Conservation (phyloP, 108 stramenopile genomes). For the Cyclotella cryptica region DNA sequence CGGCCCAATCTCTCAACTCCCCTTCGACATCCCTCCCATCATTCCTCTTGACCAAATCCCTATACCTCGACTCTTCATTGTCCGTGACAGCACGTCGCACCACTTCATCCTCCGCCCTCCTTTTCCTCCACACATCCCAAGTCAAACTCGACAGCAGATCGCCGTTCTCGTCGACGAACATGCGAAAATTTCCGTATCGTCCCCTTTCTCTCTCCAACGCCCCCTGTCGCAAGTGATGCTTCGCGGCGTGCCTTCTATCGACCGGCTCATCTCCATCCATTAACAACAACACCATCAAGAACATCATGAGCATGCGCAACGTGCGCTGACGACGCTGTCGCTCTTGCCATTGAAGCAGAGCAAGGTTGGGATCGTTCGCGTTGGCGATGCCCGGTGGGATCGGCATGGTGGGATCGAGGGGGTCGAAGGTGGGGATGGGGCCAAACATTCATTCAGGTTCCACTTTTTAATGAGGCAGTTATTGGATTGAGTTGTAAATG, state of each 20-base stretch:
- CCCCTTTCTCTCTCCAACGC: neutral
- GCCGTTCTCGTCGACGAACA: constrained; percentile 32
- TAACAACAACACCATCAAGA: constrained; percentile 75
- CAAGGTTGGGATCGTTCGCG: constrained; percentile 7
- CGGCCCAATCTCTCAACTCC: constrained; percentile 59
- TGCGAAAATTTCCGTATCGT: constrained; percentile 4
- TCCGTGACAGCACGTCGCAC: constrained; percentile 7
- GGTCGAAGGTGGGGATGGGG: constrained; percentile 27
- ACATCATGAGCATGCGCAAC: constrained; percentile 79
- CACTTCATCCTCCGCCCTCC: constrained; percentile 30
- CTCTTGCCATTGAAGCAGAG: constrained; percentile 59
- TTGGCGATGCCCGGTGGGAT: neutral
- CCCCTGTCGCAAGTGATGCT: neutral
- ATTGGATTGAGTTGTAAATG: too few species aligned
- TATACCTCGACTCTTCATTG: constrained; percentile 47
- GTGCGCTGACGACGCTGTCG: constrained; percentile 83
- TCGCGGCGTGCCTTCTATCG: constrained; percentile 10
- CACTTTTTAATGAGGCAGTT: too few species aligned
- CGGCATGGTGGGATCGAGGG: constrained; percentile 10
- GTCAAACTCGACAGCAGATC: constrained; percentile 19
- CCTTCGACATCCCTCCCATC: constrained; percentile 56
- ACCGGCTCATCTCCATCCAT: constrained; percentile 87
- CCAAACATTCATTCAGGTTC: constrained; percentile 20
- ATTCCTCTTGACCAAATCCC: constrained; percentile 62
- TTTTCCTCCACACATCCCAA: constrained; percentile 8